A percentile compares a stretch with the other conserved stretches of the same genome.
These are phyloP conservation scores for Colletotrichum magnum DNA, from an alignment of 2,329 filamentous ascomycete species.

Conservation along the genomic window DNA sequence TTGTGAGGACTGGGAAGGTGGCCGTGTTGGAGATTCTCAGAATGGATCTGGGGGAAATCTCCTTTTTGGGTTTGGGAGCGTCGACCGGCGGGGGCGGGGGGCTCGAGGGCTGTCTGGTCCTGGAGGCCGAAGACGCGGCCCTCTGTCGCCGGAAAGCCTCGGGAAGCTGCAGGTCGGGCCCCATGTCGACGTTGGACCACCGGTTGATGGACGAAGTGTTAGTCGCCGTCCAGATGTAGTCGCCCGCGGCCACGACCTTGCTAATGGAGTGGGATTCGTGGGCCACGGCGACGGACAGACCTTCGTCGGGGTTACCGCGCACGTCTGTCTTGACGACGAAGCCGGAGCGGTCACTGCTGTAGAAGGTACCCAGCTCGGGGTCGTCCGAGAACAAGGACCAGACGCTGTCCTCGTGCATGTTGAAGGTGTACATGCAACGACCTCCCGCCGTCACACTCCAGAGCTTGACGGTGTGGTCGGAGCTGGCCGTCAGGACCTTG, in stretches of 20 bases:
- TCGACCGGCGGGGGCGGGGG: conserved; percentile 47
- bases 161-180: conserved; percentile 77
- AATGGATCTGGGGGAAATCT: conserved; percentile 83
- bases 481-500: conserved; percentile 93
- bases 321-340: conserved; percentile 97
- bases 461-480: conserved; percentile 96
- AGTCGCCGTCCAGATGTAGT: conserved; percentile 91
- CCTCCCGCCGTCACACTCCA: conserved; percentile 93
- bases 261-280: conserved; percentile 90
- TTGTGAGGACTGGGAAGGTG: conserved; percentile 74
- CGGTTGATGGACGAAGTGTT: conserved; percentile 92
- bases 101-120: conserved; percentile 48
- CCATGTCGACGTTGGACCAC: conserved; percentile 89
- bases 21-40: conserved; percentile 89
- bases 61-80: conserved; percentile 61
- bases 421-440: conserved; percentile 96
- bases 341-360: conserved; percentile 93
- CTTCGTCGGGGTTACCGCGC: conserved; percentile 84
- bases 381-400: conserved; percentile 96
- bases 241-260: conserved; percentile 77
- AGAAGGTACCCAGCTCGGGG: conserved; percentile 89
- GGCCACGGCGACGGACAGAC: conserved; percentile 88
- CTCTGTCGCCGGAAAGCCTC: conserved; percentile 66
- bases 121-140: conserved; percentile 55
- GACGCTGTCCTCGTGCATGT: conserved; percentile 98